phyloP scores from a whole-genome alignment of 192 early-diverging fungal species.

The Linnemannia elongata region DNA sequence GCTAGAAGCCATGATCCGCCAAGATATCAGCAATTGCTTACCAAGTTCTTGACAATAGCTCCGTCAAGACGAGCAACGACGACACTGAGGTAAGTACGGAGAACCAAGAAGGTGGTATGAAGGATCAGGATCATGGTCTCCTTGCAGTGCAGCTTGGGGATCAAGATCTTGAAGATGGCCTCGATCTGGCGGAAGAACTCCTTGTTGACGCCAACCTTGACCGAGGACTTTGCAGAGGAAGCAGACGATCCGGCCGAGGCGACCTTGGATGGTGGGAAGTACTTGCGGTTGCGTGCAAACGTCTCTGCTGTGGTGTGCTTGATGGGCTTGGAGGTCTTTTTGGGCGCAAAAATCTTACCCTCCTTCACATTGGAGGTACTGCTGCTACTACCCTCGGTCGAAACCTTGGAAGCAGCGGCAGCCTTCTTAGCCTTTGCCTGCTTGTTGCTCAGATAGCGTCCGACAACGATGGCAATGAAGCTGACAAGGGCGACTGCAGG shows the following conservation, averaged over 20 bases:
- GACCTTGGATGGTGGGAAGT: constrained; percentile 56
- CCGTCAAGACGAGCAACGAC: constrained; percentile 95
- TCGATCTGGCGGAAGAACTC: constrained; percentile 74
- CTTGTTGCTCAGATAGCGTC: constrained; percentile 51
- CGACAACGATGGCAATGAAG: constrained; percentile 49
- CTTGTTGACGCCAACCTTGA: constrained; percentile 72
- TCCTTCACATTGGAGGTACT: constrained; percentile 8
- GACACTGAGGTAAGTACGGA: constrained; percentile 92
- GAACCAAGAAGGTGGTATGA: constrained; percentile 89
- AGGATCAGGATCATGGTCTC: constrained; percentile 84
- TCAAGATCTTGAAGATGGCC: constrained; percentile 84
- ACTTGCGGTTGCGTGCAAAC: constrained; percentile 60
- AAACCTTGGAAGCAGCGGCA: constrained; percentile 23
- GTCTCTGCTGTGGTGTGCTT: constrained; percentile 53
- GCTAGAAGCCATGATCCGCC: too few relatives aligned
- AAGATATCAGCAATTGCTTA: constrained; percentile 39
- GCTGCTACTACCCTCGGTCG: constrained; percentile 4
- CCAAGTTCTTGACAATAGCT: constrained; percentile 94
- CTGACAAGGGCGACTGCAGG: constrained; percentile 50
- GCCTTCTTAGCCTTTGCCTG: constrained; percentile 46
- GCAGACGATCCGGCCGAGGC: constrained; percentile 42
- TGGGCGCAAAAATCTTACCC: constrained; percentile 29
- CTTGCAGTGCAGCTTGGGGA: constrained; percentile 84
- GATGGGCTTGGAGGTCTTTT: constrained; percentile 23
- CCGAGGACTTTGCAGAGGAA: constrained; percentile 40